Evolutionary conservation across 2,329 filamentous ascomycete genomes (phyloP).

Genomic region (Phaeosphaeria sp.): DNA sequence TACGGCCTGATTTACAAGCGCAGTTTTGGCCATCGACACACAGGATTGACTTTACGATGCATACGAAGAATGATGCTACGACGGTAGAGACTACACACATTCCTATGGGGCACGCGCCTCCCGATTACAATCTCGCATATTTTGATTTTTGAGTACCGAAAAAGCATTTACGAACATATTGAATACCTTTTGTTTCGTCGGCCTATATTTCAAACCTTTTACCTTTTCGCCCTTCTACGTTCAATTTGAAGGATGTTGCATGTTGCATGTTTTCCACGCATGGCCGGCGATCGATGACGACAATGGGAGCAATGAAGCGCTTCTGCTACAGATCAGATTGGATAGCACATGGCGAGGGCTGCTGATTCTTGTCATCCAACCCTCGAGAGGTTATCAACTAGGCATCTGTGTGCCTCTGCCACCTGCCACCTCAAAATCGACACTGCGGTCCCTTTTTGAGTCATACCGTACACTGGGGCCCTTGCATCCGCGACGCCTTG

Average conservation of each 20-base stretch:
- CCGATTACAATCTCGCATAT: conserved; percentile 38
- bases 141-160: conserved; percentile 37
- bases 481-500: background rate
- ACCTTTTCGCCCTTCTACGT: conserved; percentile 2
- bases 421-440: background rate
- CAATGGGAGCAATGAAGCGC: background rate
- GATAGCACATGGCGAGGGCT: background rate
- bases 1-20: conserved; percentile 38
- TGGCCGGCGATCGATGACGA: background rate
- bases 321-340: background rate
- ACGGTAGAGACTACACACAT: conserved; percentile 48
- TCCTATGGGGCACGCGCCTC: conserved; percentile 40
- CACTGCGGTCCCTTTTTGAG: background rate
- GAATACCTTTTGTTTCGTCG: conserved; percentile 24
- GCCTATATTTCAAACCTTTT: conserved; percentile 13
- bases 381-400: background rate
- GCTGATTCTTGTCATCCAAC: background rate
- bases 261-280: conserved; percentile 5
- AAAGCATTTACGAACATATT: conserved; percentile 45
- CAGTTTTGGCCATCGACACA: conserved; percentile 32
- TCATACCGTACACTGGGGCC: background rate
- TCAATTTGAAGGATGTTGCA: conserved; percentile 4
- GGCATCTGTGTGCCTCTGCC: too few species aligned
- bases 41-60: conserved; percentile 48
- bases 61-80: conserved; percentile 52